phyloP scores from a whole-genome alignment of 2,329 filamentous ascomycete species.

The Chaetomiaceae sp. region DNA sequence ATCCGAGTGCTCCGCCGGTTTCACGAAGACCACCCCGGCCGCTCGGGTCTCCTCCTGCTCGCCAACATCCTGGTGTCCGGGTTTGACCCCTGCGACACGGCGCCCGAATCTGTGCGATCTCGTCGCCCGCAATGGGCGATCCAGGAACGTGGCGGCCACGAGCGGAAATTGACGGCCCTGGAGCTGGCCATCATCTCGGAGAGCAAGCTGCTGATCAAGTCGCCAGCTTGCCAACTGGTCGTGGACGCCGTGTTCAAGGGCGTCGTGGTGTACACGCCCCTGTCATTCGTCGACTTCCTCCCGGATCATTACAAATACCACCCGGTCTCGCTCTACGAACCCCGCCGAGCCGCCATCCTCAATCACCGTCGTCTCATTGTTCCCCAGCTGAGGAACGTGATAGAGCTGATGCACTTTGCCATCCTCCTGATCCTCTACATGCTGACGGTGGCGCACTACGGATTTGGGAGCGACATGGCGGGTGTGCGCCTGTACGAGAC shows the following conservation, averaged over 20 bases:
- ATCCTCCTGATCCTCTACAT: conserved; percentile 60
- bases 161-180: conserved; percentile 60
- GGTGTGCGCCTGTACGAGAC: conserved; percentile 55
- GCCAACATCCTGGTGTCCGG: conserved; percentile 66
- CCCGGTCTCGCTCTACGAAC: conserved; percentile 66
- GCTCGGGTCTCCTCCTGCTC: conserved; percentile 58
- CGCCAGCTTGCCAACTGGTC: conserved; percentile 63
- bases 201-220: conserved; percentile 62
- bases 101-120: conserved; percentile 54
- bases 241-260: conserved; percentile 67
- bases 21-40: conserved; percentile 62
- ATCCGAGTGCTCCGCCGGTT: conserved; percentile 62
- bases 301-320: conserved; percentile 70
- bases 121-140: conserved; percentile 39
- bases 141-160: conserved; percentile 37
- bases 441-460: conserved; percentile 55
- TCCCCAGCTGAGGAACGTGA: conserved; percentile 60
- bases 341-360: conserved; percentile 58
- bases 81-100: conserved; percentile 68
- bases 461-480: conserved; percentile 49
- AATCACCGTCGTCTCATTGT: conserved; percentile 71
- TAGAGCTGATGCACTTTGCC: conserved; percentile 64
- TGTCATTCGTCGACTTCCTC: conserved; percentile 66
- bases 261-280: conserved; percentile 65
- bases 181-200: conserved; percentile 70